phyloP scores from a whole-genome alignment of 1,139 yeast species.

The Kodamaea ohmeri region DNA sequence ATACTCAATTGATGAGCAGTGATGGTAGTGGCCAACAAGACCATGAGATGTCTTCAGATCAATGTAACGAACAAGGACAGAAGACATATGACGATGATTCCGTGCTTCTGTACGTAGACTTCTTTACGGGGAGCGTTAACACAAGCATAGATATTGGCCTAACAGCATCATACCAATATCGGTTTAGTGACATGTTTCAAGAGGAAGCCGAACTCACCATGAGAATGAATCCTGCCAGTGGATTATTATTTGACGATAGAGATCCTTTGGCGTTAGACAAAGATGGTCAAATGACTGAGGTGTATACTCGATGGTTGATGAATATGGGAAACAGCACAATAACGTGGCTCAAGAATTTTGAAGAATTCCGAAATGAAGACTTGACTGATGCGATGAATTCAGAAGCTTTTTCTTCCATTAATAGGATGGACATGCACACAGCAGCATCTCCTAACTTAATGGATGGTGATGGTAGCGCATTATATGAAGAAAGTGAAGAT shows the following conservation, averaged over 20 bases:
- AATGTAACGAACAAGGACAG: too few relatives aligned
- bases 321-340: constrained; percentile 7
- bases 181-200: constrained; percentile 12
- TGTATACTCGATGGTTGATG: constrained; percentile 8
- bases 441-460: not conserved
- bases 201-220: constrained; percentile 5
- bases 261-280: constrained; percentile 13
- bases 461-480: constrained; percentile 5
- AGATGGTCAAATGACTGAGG: constrained; percentile 7
- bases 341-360: not conserved
- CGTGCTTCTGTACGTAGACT: constrained; percentile 3
- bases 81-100: not conserved
- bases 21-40: too few relatives aligned
- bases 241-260: constrained; percentile 12
- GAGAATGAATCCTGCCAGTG: constrained; percentile 10
- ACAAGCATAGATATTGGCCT: constrained; percentile 4
- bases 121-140: constrained; percentile 8
- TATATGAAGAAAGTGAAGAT: constrained; percentile 7
- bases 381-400: not conserved
- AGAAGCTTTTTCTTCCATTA: not conserved
- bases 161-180: constrained; percentile 10
- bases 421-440: not conserved
- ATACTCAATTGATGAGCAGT: constrained; percentile 6
- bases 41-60: too few relatives aligned
- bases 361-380: constrained; percentile 1